Percentiles rank a stretch among this genome's conserved stretches.
Conservation (phyloP, 163 green algal species). For the Scenedesmus sp. region DNA sequence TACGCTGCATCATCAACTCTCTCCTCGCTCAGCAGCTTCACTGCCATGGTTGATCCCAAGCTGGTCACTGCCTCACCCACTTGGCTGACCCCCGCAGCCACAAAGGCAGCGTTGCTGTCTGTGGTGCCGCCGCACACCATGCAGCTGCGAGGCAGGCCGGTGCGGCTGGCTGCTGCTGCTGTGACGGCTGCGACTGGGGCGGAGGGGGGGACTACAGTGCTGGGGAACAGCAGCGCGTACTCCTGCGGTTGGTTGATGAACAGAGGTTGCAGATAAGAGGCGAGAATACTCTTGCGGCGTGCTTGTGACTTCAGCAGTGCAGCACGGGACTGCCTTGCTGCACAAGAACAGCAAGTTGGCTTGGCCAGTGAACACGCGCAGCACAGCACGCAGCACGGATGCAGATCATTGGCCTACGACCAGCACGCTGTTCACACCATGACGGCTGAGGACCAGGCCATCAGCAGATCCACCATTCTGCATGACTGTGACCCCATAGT, state of each 20-base stretch:
- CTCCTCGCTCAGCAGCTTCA: constrained; percentile 90
- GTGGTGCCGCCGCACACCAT: constrained; percentile 91
- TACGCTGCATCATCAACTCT: constrained; percentile 88
- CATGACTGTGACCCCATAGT: too few species aligned
- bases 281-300: neutral
- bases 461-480: too few species aligned
- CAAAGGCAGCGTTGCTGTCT: constrained; percentile 95
- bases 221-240: constrained; percentile 72
- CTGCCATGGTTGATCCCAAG: constrained; percentile 91
- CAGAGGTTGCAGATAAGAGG: neutral
- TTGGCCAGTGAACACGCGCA: too few species aligned
- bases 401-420: too few species aligned
- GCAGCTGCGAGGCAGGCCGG: constrained; percentile 72
- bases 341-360: too few species aligned
- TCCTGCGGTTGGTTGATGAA: constrained; percentile 52
- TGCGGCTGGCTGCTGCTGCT: constrained; percentile 45
- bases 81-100: constrained; percentile 81
- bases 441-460: too few species aligned
- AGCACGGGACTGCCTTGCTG: too few species aligned
- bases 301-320: neutral
- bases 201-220: constrained; percentile 77
- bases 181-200: constrained; percentile 69
- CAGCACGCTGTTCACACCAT: too few species aligned
- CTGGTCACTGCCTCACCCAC: constrained; percentile 87
- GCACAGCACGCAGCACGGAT: too few species aligned